Evolutionary conservation across 179 eudicot species (phyloP).

Genomic region (Carnegiea gigantea): DNA sequence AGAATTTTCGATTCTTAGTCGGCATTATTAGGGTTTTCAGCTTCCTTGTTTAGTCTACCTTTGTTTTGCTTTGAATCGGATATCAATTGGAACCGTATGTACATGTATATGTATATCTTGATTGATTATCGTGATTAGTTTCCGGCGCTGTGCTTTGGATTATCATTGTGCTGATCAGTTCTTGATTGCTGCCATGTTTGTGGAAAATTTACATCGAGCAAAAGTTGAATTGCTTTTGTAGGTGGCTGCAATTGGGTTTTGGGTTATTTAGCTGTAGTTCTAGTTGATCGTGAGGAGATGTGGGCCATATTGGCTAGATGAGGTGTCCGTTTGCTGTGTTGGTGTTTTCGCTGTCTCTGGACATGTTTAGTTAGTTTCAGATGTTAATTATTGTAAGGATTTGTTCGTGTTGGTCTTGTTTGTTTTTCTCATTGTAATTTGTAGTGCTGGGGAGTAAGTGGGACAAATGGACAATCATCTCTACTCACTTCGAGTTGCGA

Average conservation of each 20-base stretch:
- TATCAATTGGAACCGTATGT: not conserved
- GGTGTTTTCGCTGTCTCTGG: not conserved
- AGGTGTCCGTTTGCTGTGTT: not conserved
- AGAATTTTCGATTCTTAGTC: not conserved
- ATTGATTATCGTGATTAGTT: conserved; percentile 18
- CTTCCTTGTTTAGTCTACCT: not conserved
- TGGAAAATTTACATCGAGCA: conserved; percentile 6
- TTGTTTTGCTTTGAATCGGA: not conserved
- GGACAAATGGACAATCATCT: not conserved
- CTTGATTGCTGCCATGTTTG: not conserved
- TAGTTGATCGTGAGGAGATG: not conserved
- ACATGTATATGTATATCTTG: not conserved
- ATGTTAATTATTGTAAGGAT: not conserved
- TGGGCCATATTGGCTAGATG: not conserved
- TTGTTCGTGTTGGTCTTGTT: not conserved
- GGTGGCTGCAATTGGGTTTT: not conserved
- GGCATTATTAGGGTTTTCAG: conserved; percentile 24
- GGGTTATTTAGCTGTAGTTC: not conserved
- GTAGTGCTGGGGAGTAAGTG: not conserved
- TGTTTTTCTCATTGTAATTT: not conserved
- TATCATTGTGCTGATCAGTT: conserved; percentile 9
- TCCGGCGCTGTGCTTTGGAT: not conserved
- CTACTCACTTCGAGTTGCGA: not conserved
- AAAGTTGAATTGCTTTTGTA: conserved; percentile 3
- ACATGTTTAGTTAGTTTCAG: not conserved